Conservation (phyloP, 1,284 basidiomycete species). For the Boletus smithii region DNA sequence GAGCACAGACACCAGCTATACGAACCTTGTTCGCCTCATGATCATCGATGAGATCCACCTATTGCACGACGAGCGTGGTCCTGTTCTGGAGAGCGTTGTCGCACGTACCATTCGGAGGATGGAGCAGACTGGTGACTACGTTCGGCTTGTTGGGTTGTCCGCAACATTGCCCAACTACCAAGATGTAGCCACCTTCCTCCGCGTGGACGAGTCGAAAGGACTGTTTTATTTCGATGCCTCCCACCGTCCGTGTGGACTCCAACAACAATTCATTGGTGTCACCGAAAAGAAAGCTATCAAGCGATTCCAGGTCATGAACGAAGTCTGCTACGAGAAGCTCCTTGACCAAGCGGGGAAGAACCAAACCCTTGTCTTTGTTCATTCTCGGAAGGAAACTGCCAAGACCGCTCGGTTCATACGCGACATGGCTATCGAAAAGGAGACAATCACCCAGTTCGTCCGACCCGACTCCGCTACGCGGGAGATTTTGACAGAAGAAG, state of each 20-base stretch:
- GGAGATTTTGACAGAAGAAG: conserved; percentile 85
- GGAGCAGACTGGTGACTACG: conserved; percentile 92
- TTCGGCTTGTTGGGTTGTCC: conserved; percentile 92
- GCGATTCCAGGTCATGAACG: conserved; percentile 96
- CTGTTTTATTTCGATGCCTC: conserved; percentile 97
- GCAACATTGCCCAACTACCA: conserved; percentile 98
- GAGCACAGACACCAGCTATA: conserved; percentile 95
- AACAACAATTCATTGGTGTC: conserved; percentile 96
- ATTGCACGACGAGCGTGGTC: conserved; percentile 97
- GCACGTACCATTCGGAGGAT: conserved; percentile 90
- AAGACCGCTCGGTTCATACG: conserved; percentile 96
- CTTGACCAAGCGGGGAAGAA: conserved; percentile 91
- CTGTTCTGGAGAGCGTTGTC: conserved; percentile 91
- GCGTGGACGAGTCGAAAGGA: conserved; percentile 89
- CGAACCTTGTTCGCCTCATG: conserved; percentile 93
- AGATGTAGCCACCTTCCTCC: conserved; percentile 97
- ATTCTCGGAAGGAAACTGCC: conserved; percentile 92
- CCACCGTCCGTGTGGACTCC: conserved; percentile 86
- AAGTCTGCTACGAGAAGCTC: conserved; percentile 99
- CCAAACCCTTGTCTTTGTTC: conserved; percentile 93
- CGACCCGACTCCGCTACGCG: conserved; percentile 86
- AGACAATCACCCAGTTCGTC: conserved; percentile 94
- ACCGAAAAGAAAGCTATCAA: conserved; percentile 99
- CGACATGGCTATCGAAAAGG: conserved; percentile 94
- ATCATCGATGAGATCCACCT: conserved; percentile 99